phyloP scores from a whole-genome alignment of 2,329 filamentous ascomycete species.

The Colletotrichum orbiculare region DNA sequence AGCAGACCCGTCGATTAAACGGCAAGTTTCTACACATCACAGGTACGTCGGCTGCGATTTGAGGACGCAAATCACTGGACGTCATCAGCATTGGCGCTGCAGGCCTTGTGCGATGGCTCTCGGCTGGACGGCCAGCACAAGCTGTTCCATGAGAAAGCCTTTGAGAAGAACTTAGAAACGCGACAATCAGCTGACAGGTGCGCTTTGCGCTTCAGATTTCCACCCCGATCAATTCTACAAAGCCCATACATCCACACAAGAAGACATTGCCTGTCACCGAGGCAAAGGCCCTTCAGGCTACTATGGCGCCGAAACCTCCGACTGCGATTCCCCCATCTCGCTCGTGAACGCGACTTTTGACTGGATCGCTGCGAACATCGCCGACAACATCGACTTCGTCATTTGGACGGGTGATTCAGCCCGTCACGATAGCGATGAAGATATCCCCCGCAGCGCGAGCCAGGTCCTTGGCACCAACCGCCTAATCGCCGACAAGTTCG shows the following conservation, averaged over 20 bases:
- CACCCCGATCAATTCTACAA: slow-evolving; percentile 93
- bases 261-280: slow-evolving; percentile 80
- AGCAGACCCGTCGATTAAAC: slow-evolving; percentile 56
- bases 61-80: not conserved
- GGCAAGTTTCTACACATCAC: slow-evolving; percentile 91
- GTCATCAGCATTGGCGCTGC: not conserved
- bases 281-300: slow-evolving; percentile 80
- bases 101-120: too few species aligned
- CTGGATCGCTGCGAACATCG: slow-evolving; percentile 85
- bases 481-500: slow-evolving; percentile 79
- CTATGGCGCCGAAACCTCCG: slow-evolving; percentile 86
- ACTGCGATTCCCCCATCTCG: slow-evolving; percentile 85
- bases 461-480: slow-evolving; percentile 85
- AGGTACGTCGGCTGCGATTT: slow-evolving; percentile 63
- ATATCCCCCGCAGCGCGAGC: slow-evolving; percentile 76
- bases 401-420: slow-evolving; percentile 94
- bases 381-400: slow-evolving; percentile 86
- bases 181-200: slow-evolving; percentile 6
- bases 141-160: too few species aligned
- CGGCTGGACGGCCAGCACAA: too few species aligned
- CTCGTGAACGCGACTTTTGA: slow-evolving; percentile 89
- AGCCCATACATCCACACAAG: slow-evolving; percentile 76
- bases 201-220: slow-evolving; percentile 72
- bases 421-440: slow-evolving; percentile 88
- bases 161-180: too few species aligned